Evolutionary conservation across 192 early-diverging fungal species (phyloP).

Genomic region (Podila epicladia): DNA sequence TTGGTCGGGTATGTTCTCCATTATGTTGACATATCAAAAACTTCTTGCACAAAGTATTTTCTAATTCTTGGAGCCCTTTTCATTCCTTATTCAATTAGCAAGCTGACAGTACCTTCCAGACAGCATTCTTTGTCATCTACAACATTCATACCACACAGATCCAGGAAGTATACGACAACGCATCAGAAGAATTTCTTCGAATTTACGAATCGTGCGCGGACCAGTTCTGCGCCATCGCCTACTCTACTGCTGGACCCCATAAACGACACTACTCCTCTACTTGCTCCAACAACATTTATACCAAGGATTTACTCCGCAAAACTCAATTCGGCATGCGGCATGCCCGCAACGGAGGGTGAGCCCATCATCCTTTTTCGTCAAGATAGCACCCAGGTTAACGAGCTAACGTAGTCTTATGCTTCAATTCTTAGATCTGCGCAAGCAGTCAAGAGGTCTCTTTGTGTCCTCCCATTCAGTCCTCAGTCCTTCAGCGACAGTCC

Average conservation of each 20-base stretch:
- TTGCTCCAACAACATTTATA: slow-evolving; percentile 65
- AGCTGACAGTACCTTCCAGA: slow-evolving; percentile 48
- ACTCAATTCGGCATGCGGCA: slow-evolving; percentile 68
- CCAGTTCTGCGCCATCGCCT: slow-evolving; percentile 55
- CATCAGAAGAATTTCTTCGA: slow-evolving; percentile 66
- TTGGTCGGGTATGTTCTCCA: slow-evolving; percentile 54
- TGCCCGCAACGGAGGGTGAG: slow-evolving; percentile 79
- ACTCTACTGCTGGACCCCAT: slow-evolving; percentile 34
- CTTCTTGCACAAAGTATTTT: not conserved
- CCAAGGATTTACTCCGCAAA: slow-evolving; percentile 63
- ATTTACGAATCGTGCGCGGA: slow-evolving; percentile 59
- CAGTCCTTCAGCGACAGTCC: slow-evolving; percentile 73
- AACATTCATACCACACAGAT: slow-evolving; percentile 64
- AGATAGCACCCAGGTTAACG: not conserved
- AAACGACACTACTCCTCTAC: slow-evolving; percentile 52
- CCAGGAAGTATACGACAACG: slow-evolving; percentile 71
- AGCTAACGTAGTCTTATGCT: not conserved
- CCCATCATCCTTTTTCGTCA: not conserved
- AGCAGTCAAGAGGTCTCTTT: slow-evolving; percentile 68
- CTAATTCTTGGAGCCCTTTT: not conserved
- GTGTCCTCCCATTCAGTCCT: slow-evolving; percentile 66
- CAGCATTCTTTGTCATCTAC: slow-evolving; percentile 78
- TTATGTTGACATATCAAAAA: too few species aligned
- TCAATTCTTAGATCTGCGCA: slow-evolving; percentile 53
- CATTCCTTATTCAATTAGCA: slow-evolving; percentile 11